These are phyloP conservation scores for Setaria italica DNA, from an alignment of 202 grass and related monocot species.

Conservation along the genomic window DNA sequence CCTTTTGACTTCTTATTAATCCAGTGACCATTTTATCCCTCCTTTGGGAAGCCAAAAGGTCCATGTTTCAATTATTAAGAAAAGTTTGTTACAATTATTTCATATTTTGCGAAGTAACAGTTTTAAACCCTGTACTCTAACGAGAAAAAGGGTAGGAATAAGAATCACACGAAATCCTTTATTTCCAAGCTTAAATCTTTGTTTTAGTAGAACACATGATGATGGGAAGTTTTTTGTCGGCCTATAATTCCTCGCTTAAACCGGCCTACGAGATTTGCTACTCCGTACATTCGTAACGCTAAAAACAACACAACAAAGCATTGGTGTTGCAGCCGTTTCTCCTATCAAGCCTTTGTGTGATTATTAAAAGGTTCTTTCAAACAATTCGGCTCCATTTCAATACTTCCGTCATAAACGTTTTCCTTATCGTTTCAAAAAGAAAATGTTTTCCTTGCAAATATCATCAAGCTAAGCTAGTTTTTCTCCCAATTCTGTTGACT, in stretches of 20 bases:
- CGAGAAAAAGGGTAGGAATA: no score
- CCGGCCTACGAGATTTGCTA: no score
- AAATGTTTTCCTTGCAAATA: background rate
- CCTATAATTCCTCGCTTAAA: no score
- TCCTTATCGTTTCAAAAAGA: background rate
- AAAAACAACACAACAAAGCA: background rate
- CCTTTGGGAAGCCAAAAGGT: background rate
- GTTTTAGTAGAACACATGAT: no score
- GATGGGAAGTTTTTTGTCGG: no score
- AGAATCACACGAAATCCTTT: no score
- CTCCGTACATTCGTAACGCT: background rate
- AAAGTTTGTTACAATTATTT: no score
- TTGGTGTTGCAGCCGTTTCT: background rate
- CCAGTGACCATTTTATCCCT: conserved; percentile 11
- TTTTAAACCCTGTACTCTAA: no score
- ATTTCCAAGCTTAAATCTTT: no score
- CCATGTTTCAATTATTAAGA: no score
- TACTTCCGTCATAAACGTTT: background rate
- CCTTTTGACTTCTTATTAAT: background rate
- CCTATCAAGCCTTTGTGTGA: no score
- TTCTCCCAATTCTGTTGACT: background rate
- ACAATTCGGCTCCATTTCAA: background rate
- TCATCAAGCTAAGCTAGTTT: background rate
- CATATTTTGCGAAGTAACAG: no score
- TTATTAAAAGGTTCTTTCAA: background rate